Evolutionary conservation across 139 green algal genomes (phyloP), one percentile per base, ranked within the genome.

Genomic region (Diplosphaera chodatii): DNA sequence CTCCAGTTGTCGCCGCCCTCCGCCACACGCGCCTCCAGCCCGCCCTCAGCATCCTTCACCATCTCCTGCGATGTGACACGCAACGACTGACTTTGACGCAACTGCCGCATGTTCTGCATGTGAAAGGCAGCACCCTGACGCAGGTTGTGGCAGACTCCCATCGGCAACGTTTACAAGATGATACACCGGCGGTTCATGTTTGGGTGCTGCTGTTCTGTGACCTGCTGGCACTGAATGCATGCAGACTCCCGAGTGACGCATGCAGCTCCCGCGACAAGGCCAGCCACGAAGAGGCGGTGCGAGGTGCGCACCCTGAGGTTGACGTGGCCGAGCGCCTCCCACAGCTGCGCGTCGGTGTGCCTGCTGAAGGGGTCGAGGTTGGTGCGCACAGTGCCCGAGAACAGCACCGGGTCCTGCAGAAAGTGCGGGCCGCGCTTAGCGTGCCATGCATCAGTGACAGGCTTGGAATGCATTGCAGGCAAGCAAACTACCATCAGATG

Each of bases 291-390:
- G 8, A 59, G 48, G 48, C 16, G 8, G 48, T 21, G n/a, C n/a
- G n/a, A 4, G 18, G 31, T 4, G 23, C 48, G 6, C 62, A 74
- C 56, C 70, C 86, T 88, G 1, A 98, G 82, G 27, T 85, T 82
- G 37, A 94, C 93, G 13, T 81, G 66, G 15, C 82, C 78, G 22
- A 97, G 70, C 18, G 85, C 85, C 48, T 91, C 79, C 92, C 88
- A 97, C 56, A 97, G 78, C 65, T 87, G 75, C 0, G 66, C 78
- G 65, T 98, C 93, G 15, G n/a, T 75, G 79, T 91, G 72, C 18
- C 65, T 55, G 32, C 72, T 63, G 56, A 94, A 95, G 20, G 94
- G 94, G 82, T 98, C 94, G 74, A 98, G 86, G 84, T 98, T 98
- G 72, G 74, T 75, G 32, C 93, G 86, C 64, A 98, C 80, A 1